A percentile compares a stretch with the other conserved stretches of the same genome.
These are phyloP conservation scores for Metschnikowia gelsemii DNA, from an alignment of 805 yeast species.

Conservation along the genomic window DNA sequence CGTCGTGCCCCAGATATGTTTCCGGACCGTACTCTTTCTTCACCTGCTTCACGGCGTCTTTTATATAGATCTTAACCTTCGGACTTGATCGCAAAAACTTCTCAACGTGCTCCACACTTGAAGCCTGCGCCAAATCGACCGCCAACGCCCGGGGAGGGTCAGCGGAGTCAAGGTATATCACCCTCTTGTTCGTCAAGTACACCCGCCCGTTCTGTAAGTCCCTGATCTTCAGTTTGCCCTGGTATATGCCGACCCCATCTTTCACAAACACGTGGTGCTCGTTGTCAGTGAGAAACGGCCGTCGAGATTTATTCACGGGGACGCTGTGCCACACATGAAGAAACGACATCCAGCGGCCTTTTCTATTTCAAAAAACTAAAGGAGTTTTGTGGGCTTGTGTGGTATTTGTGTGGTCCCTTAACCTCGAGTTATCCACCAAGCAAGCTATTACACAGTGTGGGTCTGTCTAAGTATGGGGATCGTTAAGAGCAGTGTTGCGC, in stretches of 20 bases:
- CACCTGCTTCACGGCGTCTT: constrained; percentile 2
- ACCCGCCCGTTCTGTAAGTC: constrained; percentile 72
- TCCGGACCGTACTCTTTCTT: not conserved
- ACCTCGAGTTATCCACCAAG: no score
- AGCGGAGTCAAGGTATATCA: constrained; percentile 67
- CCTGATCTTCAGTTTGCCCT: constrained; percentile 63
- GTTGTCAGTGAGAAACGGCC: constrained; percentile 36
- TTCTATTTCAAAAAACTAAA: no score
- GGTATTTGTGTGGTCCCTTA: no score
- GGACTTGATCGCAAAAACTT: constrained; percentile 79
- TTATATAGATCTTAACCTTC: constrained; percentile 50
- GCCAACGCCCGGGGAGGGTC: constrained; percentile 46
- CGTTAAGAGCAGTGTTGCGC: no score
- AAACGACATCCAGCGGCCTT: constrained; percentile 11
- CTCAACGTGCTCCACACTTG: constrained; percentile 37
- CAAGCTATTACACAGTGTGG: no score
- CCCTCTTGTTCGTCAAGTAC: constrained; percentile 70
- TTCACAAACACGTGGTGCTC: constrained; percentile 36
- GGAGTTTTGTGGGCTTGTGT: no score
- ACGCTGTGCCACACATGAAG: constrained; percentile 36
- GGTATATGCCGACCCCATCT: constrained; percentile 64
- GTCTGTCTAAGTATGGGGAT: no score
- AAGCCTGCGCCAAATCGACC: constrained; percentile 45
- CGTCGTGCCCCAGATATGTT: no score
- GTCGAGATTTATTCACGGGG: constrained; percentile 37